Evolutionary conservation across 345 rosid species (phyloP), one percentile per base, ranked within the genome.

Genomic region (Rhodamnia rubescens): DNA sequence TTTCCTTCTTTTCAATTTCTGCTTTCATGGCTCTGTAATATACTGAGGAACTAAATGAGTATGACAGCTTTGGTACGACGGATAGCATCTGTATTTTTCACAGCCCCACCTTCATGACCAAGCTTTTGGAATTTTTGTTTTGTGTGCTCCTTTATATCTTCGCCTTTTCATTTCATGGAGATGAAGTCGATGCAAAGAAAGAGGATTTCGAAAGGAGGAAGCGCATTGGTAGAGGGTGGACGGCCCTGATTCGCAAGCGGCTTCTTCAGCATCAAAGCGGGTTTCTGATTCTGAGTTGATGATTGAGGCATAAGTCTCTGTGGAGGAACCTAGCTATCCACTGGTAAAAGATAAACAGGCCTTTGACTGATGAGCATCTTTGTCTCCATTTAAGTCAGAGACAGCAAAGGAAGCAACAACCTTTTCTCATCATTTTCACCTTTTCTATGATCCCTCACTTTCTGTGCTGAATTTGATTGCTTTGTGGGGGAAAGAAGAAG

Each of bases 31-130:
- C 26, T 42, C 85, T 56, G 61, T 69, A 53, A 64, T 55, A 74
- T 83, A 56, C 47, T n/a, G 86, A 88, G 88, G 90, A 86, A 85
- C 85, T 83, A 55, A 56, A 87, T 81, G 85, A 74, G 47, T 64
- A 83, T 61, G 82, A 88, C 90, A 90, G 93, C 97, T 94, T 93
- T 89, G 83, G 55, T 81, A 15, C 89, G 89, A 93, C 90, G 93
- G 93, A 86, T 13, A 84, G 92, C 85, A 90, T 92, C 91, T 85
- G 83, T 82, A 81, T 88, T 52, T 86, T 21, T 88, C 85, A 89
- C 91, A 36, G 47, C 36, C 75, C 75, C 91, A 91, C 87, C 59
- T 89, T 90, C 87, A 86, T 88, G 89, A 80, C 85, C 84, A 82
- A 89, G 87, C 93, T 92, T 90, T 89, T 89, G 89, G 81, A 87